Base-by-base conservation (phyloP, 2,329 filamentous ascomycete genomes). In the Talaromyces sp. region DNA sequence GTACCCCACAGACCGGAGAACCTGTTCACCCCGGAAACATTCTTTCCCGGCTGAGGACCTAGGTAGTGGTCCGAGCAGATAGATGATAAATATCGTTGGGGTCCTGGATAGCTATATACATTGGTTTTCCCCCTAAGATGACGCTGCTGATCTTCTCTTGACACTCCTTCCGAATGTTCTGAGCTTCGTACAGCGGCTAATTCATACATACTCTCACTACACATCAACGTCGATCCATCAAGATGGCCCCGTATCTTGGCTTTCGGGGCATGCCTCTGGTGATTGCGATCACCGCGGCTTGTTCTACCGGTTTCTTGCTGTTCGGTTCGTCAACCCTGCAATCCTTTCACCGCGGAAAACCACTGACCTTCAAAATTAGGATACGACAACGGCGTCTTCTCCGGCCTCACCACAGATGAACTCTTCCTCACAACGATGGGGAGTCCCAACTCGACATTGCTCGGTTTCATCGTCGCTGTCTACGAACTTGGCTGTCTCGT, bases 401-500 rank as follows among this genome's bases (percentile, higher is more conserved):
- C 63, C 8, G 63, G 63, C 39, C 61, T 63, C 25, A 65, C 63
- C 11, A 65, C 63, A n/a, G 63, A 65, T n/a, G 18, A 58, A 16
- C n/a, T 56, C 14, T 65, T 65, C 9, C 56, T 65, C 48, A 61
- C 63, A 28, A 58, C 28, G n/a, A 65, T 65, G 63, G 63, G 63
- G 7, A 65, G 61, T 31, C 63, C 63, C 6, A 39, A 63, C 48
- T 37, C 63, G 18, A 63, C 61, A 5, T 58, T 65, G 8, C 58
- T 65, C 25, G 65, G 65, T 3, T 64, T 66, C 37, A 67, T 67
- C 35, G 75, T 77, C 12, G 78, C 78, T 23, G 73, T 75, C 5
- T 81, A 81, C 67, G 81, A 80, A 60, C 58, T 81, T n/a, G 80
- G 81, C 23, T 83, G 81, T 70, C 82, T 84, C 67, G 75, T 75